These are phyloP conservation scores for Teratosphaeria destructans DNA, from an alignment of 2,329 filamentous ascomycete species.

Conservation along the genomic window DNA sequence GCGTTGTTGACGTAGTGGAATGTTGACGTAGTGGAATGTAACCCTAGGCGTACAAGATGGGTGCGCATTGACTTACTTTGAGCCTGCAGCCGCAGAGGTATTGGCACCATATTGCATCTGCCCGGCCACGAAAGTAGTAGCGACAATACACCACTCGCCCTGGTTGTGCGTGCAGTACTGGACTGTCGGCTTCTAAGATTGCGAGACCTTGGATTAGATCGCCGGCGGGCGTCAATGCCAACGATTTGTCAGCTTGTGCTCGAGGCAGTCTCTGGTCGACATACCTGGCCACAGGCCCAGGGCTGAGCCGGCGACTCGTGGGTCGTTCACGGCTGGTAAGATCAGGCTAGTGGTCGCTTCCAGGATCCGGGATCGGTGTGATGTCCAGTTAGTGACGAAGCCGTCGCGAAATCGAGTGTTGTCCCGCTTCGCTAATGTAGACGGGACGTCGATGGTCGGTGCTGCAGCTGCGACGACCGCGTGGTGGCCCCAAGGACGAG, in stretches of 20 bases:
- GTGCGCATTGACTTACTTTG: neutral
- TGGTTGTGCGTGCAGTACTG: neutral
- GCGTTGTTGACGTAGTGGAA: constrained; percentile 18
- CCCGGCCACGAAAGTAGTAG: neutral
- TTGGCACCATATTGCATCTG: neutral
- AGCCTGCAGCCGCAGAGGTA: neutral
- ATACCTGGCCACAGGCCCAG: constrained; percentile 41
- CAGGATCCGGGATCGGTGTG: constrained; percentile 32
- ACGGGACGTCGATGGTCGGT: neutral
- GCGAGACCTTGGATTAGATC: constrained; percentile 40
- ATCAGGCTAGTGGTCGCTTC: constrained; percentile 37
- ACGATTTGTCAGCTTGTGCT: neutral
- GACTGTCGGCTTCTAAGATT: constrained; percentile 7
- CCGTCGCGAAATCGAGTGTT: neutral
- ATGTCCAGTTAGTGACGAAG: constrained; percentile 37
- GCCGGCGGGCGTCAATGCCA: constrained; percentile 30
- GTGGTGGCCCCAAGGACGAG: neutral
- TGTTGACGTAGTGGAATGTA: too few relatives aligned
- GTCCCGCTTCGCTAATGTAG: neutral
- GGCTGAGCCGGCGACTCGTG: constrained; percentile 23
- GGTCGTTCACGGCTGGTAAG: constrained; percentile 30
- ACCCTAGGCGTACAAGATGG: neutral
- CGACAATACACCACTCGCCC: neutral
- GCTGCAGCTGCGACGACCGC: neutral
- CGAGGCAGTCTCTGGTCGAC: constrained; percentile 5